Conservation (phyloP, 495 filamentous ascomycete genomes). For the Annulohypoxylon bovei region DNA sequence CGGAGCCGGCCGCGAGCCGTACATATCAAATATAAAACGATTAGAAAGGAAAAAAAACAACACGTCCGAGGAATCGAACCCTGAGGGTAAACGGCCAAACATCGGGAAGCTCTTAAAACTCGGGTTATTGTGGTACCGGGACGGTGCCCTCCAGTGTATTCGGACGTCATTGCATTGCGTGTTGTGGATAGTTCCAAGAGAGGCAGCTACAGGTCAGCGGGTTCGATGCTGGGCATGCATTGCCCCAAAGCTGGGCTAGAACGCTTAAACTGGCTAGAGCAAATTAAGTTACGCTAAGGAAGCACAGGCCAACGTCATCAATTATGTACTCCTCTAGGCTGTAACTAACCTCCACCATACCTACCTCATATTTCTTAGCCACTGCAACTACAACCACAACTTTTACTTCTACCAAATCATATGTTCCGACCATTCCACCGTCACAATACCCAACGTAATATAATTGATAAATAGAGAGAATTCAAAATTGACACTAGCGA, state of each 20-base stretch:
- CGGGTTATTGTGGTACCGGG: too few species aligned
- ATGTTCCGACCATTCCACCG: constrained; percentile 6
- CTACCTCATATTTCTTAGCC: constrained; percentile 1
- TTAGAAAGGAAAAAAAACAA: too few species aligned
- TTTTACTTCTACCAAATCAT: constrained; percentile 1
- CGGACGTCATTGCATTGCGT: constrained; percentile 32
- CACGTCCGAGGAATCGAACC: too few species aligned
- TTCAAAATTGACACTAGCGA: not conserved
- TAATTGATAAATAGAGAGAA: not conserved
- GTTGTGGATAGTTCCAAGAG: constrained; percentile 10
- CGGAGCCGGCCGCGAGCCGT: too few species aligned
- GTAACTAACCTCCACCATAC: constrained; percentile 8
- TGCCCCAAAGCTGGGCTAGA: constrained; percentile 13
- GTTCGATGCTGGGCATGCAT: not conserved
- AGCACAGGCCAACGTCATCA: constrained; percentile 44
- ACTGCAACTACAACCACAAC: constrained; percentile 14
- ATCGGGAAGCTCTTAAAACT: too few species aligned
- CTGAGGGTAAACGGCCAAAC: too few species aligned
- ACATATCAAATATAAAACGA: too few species aligned
- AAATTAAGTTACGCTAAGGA: constrained; percentile 2
- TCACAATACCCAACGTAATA: not conserved
- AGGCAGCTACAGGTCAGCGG: not conserved
- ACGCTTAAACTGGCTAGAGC: not conserved
- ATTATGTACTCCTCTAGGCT: constrained; percentile 31
- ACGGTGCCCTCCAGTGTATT: too few species aligned